Percentiles rank a stretch among this genome's conserved stretches.
Conservation (phyloP, 169 alveolate species). For the Plasmodium fragile region DNA sequence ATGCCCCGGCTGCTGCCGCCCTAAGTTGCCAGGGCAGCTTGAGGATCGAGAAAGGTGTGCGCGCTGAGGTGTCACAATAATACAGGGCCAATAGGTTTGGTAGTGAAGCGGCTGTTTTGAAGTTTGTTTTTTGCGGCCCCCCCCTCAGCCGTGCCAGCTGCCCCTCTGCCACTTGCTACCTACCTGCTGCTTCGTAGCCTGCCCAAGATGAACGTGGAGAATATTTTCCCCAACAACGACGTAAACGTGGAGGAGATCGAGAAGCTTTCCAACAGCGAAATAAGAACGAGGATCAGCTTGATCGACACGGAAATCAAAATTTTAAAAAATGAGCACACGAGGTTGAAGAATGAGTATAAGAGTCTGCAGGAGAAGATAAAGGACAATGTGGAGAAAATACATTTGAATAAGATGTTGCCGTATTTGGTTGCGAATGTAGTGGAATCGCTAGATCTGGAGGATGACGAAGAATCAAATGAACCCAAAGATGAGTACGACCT, state of each 20-base stretch:
- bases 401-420: slow-evolving; percentile 97
- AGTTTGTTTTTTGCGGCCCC: neutral
- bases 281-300: slow-evolving; percentile 81
- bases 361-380: slow-evolving; percentile 90
- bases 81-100: neutral
- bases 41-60: neutral
- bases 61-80: neutral
- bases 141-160: neutral
- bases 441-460: slow-evolving; percentile 85
- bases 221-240: slow-evolving; percentile 34
- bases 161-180: neutral
- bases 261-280: slow-evolving; percentile 80
- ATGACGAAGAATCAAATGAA: slow-evolving; percentile 63
- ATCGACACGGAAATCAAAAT: slow-evolving; percentile 91
- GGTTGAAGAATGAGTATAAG: slow-evolving; percentile 91
- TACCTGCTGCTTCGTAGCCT: neutral
- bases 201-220: slow-evolving; percentile 58
- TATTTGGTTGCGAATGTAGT: slow-evolving; percentile 98
- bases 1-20: neutral
- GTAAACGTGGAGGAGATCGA: slow-evolving; percentile 80
- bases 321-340: slow-evolving; percentile 91
- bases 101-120: neutral
- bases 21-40: neutral
- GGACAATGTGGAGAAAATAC: slow-evolving; percentile 96
- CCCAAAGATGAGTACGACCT: slow-evolving; percentile 51